Conservation (phyloP, 805 yeast genomes). For the Cyberlindnera suaveolens region DNA sequence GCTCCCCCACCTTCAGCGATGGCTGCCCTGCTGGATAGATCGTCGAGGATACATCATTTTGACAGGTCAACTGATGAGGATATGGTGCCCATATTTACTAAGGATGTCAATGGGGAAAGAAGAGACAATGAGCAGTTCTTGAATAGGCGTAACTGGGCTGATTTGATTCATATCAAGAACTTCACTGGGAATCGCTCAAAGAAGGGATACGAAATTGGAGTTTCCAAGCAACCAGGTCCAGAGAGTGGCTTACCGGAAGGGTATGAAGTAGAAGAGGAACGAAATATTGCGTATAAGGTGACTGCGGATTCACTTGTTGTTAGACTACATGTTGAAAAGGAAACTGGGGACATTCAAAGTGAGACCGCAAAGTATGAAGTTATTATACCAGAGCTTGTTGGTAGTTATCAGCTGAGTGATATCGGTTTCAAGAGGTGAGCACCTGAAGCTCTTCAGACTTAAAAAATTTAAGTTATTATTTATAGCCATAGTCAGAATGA, state of each 20-base stretch:
- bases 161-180: conserved; percentile 49
- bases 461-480: no score
- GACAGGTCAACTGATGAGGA: conserved; percentile 69
- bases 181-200: conserved; percentile 9
- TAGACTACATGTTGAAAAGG: conserved; percentile 68
- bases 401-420: conserved; percentile 10
- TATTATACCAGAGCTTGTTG: conserved; percentile 54
- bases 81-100: conserved; percentile 62
- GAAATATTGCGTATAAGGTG: conserved; percentile 46
- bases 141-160: conserved; percentile 70
- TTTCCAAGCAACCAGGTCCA: conserved; percentile 39
- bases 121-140: conserved; percentile 48
- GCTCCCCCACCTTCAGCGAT: conserved; percentile 90
- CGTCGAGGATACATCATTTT: conserved; percentile 62
- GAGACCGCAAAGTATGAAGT: conserved; percentile 61
- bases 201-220: conserved; percentile 25
- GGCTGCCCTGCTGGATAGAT: conserved; percentile 63
- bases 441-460: no score
- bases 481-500: no score
- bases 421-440: conserved; percentile 8
- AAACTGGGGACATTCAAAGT: conserved; percentile 40
- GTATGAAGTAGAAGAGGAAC: conserved; percentile 22
- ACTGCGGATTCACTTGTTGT: conserved; percentile 54
- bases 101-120: conserved; percentile 47
- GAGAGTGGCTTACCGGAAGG: conserved; percentile 11